Evolutionary conservation across 73 alveolate genomes (phyloP).

Genomic region (Paramecium sexaurelia): DNA sequence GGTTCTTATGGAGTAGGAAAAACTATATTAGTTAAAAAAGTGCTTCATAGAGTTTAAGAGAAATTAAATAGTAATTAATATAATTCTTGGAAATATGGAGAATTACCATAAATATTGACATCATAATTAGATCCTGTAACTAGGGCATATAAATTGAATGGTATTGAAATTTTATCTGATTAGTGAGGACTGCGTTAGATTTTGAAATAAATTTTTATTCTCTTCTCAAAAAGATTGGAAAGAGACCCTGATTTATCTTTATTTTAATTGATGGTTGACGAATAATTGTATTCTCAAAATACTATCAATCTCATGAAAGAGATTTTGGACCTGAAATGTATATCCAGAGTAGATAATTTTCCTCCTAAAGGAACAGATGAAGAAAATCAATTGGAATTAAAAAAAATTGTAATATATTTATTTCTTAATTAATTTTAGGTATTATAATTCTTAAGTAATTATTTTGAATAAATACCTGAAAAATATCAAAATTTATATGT

Average conservation of each 20-base stretch:
- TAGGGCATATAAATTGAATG: slow-evolving; percentile 25
- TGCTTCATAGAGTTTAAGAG: slow-evolving; percentile 1
- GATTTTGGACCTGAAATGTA: neutral
- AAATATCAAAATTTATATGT: neutral
- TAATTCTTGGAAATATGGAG: slow-evolving; percentile 47
- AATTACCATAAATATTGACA: neutral
- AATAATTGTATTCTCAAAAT: neutral
- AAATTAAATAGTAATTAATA: slow-evolving; percentile 23
- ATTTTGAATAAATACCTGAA: slow-evolving; percentile 12
- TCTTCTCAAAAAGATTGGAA: slow-evolving; percentile 18
- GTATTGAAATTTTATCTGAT: neutral
- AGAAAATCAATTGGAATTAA: neutral
- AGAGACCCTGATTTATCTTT: neutral
- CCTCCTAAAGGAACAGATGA: slow-evolving; percentile 20
- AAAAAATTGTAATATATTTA: neutral
- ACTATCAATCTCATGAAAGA: neutral
- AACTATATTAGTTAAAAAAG: slow-evolving; percentile 20
- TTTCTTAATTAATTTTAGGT: neutral
- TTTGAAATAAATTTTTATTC: neutral
- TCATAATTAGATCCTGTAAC: slow-evolving; percentile 21
- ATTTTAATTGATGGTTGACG: slow-evolving; percentile 32
- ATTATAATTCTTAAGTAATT: slow-evolving; percentile 23
- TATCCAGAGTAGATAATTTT: slow-evolving; percentile 7
- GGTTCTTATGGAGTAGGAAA: slow-evolving; percentile 54
- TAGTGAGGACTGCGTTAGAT: slow-evolving; percentile 29